Evolutionary conservation across 192 early-diverging fungal species (phyloP).

Genomic region (Rhizophagus sp.): DNA sequence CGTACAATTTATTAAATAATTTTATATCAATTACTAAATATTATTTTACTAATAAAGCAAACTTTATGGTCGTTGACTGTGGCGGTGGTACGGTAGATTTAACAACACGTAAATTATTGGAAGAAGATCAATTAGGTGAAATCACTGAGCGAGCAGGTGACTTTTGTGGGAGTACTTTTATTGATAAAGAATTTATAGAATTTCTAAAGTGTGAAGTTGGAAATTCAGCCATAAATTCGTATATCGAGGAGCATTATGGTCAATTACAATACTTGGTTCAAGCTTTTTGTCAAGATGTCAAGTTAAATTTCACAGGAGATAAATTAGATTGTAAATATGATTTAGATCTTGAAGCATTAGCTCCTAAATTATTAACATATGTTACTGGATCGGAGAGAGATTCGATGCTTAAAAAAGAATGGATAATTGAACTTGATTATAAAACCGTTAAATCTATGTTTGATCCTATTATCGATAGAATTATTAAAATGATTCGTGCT

Average conservation of each 20-base stretch:
- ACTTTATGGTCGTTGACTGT: constrained; percentile 59
- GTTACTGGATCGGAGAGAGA: not conserved
- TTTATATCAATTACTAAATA: not conserved
- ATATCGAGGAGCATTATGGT: not conserved
- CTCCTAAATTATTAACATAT: not conserved
- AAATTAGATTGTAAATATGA: not conserved
- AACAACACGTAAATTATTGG: constrained; percentile 35
- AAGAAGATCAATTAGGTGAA: not conserved
- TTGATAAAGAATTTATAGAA: constrained; percentile 19
- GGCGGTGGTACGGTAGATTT: constrained; percentile 60
- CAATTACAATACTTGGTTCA: constrained; percentile 18
- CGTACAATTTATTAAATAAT: too few relatives aligned
- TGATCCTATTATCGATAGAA: constrained; percentile 56
- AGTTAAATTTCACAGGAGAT: not conserved
- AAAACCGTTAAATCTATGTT: constrained; percentile 53
- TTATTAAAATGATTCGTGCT: constrained; percentile 50
- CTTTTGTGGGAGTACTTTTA: not conserved
- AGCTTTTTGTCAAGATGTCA: not conserved
- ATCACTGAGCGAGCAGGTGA: not conserved
- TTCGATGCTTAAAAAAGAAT: constrained; percentile 39
- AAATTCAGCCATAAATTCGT: not conserved
- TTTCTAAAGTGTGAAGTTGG: not conserved
- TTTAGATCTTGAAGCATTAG: not conserved
- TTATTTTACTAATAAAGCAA: constrained; percentile 20
- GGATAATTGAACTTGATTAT: constrained; percentile 41